Evolutionary conservation across 2,329 filamentous ascomycete species (phyloP), one percentile per base, ranked within the genome.

Genomic region (Pyricularia sp.): DNA sequence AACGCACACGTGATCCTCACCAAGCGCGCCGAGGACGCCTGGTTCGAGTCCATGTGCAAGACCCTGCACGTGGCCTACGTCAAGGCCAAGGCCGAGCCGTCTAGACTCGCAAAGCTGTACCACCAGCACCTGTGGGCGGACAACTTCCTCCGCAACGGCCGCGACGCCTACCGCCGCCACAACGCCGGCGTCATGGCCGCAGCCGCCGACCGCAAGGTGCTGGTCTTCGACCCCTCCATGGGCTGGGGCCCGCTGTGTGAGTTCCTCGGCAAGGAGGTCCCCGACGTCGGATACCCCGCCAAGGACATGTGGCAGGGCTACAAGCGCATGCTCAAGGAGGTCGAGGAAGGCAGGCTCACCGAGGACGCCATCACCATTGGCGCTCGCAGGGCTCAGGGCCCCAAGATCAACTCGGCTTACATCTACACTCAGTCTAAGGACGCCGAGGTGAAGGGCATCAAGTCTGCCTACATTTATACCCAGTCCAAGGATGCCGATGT

Each of bases 1-100:
- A 76, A 83, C 50, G 82, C 83, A 33, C 80, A 80, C 69, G 81
- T 84, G 23, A 77, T 84, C 31, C 77, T 79, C 69, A 77, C 77
- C 20, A 72, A 77, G 4, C 72, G 76, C 17, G 79, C 82, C 67
- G 72, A 77, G 12, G 77, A 79, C 20, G 76, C 74, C n/a, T 82
- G 81, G 81, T 75, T 78, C 71, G 76, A 4, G 72, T 74, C 31
- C 31, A 50, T 66, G 31, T 23, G 33, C 31, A 26, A 23, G 30
- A 66, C 65, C 2, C 65, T 66, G 20, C 31, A 50, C 30, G 31
- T 50, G 4, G 25, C 25, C 25, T 64, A 28, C 61, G 9, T 28
- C 25, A 28, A 31, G 61, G 61, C 61, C 17, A 17, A 28, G 17
- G 61, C 25, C 61, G 61, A 64, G 25, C 65, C 65, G 10, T 50